Evolutionary conservation across 148 eudicot species (phyloP), one percentile per base, ranked within the genome.

Genomic region (Fallopia convolvulus): DNA sequence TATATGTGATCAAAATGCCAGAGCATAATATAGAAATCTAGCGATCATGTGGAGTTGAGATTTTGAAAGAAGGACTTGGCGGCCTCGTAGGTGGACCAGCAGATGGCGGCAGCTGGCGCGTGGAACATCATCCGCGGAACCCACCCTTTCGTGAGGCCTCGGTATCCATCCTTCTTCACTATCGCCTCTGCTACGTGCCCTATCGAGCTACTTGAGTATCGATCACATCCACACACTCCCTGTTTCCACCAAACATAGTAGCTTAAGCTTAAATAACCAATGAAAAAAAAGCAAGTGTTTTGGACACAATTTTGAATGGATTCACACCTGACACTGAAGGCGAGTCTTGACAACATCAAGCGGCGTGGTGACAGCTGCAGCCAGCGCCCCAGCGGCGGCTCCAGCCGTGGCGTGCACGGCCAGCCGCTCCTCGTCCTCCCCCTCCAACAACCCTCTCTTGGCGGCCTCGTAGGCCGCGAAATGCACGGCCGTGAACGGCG

Each of bases 261-360:
- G 39, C 39, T 36, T 36, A 36, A 36, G 39, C 39, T 26, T 26
- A 26, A 4, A 36, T 36, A 36, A 36, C 39, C 2, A 36, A 36
- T 36, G 39, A 2, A 36, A 36, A 36, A 36, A 2, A 36, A 36
- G 3, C 36, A 36, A 36, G 39, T 33, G 36, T 33, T 33, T 33
- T 33, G 3, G 39, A 36, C 39, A 44, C 8, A 44, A 42, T 8
- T 44, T 44, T 1, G 7, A 44, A 44, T 9, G 79, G 71, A n/a
- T 55, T 3, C 14, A 20, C 56, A 93, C 98, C 97, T 93, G 98
- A 78, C 98, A 93, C 71, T 93, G 98, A 65, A 93, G 83, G 84
- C 90, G 97, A 32, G 98, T 93, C 86, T 93, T 93, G 41, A 93
- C 98, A 74, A 93, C 98, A 84, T 93, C 98, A 75, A 93, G 81